Percentiles rank a stretch among this genome's conserved stretches.
Evolutionary conservation across 768 basidiomycete genomes (phyloP).

Genomic region (Fomitopsis serialis): DNA sequence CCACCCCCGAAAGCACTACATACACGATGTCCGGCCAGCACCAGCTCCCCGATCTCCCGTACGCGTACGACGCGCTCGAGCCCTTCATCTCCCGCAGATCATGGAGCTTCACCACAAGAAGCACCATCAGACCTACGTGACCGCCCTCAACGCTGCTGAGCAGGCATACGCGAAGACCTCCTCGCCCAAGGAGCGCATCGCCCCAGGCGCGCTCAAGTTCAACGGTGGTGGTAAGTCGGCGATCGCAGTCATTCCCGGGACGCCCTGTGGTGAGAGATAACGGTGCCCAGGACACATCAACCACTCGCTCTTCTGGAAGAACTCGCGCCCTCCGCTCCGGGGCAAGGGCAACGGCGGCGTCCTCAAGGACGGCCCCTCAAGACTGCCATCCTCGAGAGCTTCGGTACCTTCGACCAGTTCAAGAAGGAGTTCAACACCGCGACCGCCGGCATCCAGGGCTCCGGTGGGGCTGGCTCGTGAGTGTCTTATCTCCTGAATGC

Average conservation of each 20-base stretch:
- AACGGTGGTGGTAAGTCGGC: conserved; percentile 81
- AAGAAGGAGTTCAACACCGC: conserved; percentile 81
- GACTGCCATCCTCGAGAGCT: conserved; percentile 52
- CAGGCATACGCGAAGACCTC: conserved; percentile 59
- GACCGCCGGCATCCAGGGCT: conserved; percentile 85
- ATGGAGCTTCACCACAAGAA: conserved; percentile 94
- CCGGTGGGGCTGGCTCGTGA: conserved; percentile 94
- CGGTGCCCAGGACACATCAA: conserved; percentile 72
- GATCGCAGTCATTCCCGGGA: neutral
- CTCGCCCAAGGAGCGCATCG: conserved; percentile 76
- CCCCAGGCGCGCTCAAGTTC: conserved; percentile 88
- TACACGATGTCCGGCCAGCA: conserved; percentile 29
- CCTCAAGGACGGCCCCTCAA: conserved; percentile 61
- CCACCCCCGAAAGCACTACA: neutral
- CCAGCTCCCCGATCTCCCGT: conserved; percentile 70
- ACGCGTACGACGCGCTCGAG: conserved; percentile 85
- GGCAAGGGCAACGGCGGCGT: conserved; percentile 56
- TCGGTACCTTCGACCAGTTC: conserved; percentile 66
- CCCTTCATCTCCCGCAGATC: conserved; percentile 91
- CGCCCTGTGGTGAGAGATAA: neutral
- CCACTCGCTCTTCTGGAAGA: conserved; percentile 96
- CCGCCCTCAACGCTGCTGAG: conserved; percentile 88
- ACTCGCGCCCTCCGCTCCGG: conserved; percentile 62
- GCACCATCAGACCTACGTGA: conserved; percentile 95
- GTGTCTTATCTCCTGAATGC: conserved; percentile 27